Percentiles rank a stretch among this genome's conserved stretches.
Evolutionary conservation across 495 filamentous ascomycete species (phyloP).

Genomic region (Trichoderma gamsii): DNA sequence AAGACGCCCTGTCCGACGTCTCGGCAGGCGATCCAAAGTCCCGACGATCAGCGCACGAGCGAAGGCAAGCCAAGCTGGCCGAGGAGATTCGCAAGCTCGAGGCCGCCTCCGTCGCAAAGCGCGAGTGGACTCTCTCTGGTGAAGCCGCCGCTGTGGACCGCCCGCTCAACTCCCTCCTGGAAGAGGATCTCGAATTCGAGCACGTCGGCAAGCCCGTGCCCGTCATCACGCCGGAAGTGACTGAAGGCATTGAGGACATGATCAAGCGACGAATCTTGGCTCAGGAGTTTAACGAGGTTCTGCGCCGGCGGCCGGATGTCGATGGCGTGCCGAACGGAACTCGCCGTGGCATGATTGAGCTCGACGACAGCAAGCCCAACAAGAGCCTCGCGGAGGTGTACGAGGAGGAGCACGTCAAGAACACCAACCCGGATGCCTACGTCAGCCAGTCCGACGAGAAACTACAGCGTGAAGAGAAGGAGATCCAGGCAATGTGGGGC

Average conservation of each 20-base stretch:
- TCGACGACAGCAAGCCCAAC: slow-evolving; percentile 81
- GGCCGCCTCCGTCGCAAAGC: slow-evolving; percentile 81
- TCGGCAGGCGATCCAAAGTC: slow-evolving; percentile 50
- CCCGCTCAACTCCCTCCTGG: slow-evolving; percentile 84
- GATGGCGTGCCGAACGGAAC: slow-evolving; percentile 46
- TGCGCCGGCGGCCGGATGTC: slow-evolving; percentile 71
- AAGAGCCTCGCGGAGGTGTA: slow-evolving; percentile 89
- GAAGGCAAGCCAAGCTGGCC: slow-evolving; percentile 72
- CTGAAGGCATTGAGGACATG: slow-evolving; percentile 85
- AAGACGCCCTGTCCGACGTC: slow-evolving; percentile 49
- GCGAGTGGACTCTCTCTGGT: slow-evolving; percentile 83
- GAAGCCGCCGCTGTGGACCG: slow-evolving; percentile 79
- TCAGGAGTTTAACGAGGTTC: slow-evolving; percentile 87
- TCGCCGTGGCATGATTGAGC: slow-evolving; percentile 64
- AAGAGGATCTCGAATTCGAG: slow-evolving; percentile 94
- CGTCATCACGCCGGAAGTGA: slow-evolving; percentile 89
- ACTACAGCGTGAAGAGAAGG: slow-evolving; percentile 71
- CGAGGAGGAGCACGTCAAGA: slow-evolving; percentile 81
- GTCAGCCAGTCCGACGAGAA: slow-evolving; percentile 77
- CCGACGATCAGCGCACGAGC: slow-evolving; percentile 73
- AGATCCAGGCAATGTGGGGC: slow-evolving; percentile 78
- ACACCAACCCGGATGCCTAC: slow-evolving; percentile 70
- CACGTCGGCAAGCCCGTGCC: slow-evolving; percentile 92
- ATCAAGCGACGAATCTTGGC: slow-evolving; percentile 91
- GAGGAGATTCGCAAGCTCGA: slow-evolving; percentile 90